Evolutionary conservation across 148 eudicot genomes (phyloP), one percentile per base, ranked within the genome.

Genomic region (Selenicereus undatus): DNA sequence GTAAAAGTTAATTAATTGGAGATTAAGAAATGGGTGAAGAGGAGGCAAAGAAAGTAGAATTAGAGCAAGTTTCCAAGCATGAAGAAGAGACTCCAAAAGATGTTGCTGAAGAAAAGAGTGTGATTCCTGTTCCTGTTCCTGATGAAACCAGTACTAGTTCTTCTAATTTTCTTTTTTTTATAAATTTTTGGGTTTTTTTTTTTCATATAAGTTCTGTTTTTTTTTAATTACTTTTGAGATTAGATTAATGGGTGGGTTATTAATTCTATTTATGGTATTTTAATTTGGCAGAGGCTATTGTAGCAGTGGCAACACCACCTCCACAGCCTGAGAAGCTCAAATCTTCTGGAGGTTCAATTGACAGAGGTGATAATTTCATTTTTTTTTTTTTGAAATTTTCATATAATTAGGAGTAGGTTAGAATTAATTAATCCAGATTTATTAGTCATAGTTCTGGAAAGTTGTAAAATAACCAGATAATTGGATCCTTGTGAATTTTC

Each of bases 321-420:
- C 16, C 86, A 5, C 83, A 71, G 73, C 70, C 80, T 75, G 86
- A 74, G 50, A 74, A 52, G 78, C 78, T 78, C 65, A 85, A 74
- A 78, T 26, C 60, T 83, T 80, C 85, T 26, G 84, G 81, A 29
- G 84, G 82, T 77, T 75, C 85, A 56, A n/a, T 76, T 24, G 88
- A 87, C 71, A 85, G 89, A 85, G 88, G 91, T 89, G 80, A 45
- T 8, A 4, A 56, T 64, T 22, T 71, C 43, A 10, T 75, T 26
- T 27, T 16, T 11, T 3, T 16, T 7, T 26, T 24, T 62, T 51
- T 9, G 24, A 39, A 39, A 39, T 1, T 39, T 39, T 39, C 1
- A 5, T 39, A 39, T 39, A 39, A 39, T 39, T 39, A 39, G 43
- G 43, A 39, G 20, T 22, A 76, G 3, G 2, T 42, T 21, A 71